These are phyloP conservation scores for Zygosaccharomyces pseudobailii DNA, from an alignment of 1,139 yeast species.

Conservation along the genomic window DNA sequence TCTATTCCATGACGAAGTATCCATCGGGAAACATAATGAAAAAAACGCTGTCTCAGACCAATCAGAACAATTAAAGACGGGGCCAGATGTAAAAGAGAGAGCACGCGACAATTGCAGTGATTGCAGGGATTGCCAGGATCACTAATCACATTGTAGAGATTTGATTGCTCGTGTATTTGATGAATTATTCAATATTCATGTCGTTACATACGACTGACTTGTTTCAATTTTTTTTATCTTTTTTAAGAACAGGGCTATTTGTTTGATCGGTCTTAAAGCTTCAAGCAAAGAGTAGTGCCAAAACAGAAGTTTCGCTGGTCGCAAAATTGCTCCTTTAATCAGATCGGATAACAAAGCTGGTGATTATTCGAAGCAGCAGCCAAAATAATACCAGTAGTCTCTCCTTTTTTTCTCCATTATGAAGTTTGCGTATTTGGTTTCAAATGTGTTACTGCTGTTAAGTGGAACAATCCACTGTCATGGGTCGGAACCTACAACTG, in stretches of 20 bases:
- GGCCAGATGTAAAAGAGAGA: background rate
- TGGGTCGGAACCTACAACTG: constrained; percentile 6
- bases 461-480: constrained; percentile 6
- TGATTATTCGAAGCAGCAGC: no score
- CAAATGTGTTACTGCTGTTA: background rate
- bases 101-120: background rate
- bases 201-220: background rate
- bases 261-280: background rate
- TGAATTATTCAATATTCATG: background rate
- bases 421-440: background rate
- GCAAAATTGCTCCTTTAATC: no score
- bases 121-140: background rate
- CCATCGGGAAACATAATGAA: constrained; percentile 19
- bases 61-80: constrained; percentile 1
- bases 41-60: background rate
- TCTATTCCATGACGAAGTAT: constrained; percentile 17
- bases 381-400: no score
- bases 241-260: background rate
- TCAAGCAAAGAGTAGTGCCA: background rate
- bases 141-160: background rate
- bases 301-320: background rate
- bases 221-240: background rate
- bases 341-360: no score
- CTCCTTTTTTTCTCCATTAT: background rate
- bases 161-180: background rate